Evolutionary conservation across 306 rosid species (phyloP), one percentile per base, ranked within the genome.

Genomic region (Dalbergia oliveri): DNA sequence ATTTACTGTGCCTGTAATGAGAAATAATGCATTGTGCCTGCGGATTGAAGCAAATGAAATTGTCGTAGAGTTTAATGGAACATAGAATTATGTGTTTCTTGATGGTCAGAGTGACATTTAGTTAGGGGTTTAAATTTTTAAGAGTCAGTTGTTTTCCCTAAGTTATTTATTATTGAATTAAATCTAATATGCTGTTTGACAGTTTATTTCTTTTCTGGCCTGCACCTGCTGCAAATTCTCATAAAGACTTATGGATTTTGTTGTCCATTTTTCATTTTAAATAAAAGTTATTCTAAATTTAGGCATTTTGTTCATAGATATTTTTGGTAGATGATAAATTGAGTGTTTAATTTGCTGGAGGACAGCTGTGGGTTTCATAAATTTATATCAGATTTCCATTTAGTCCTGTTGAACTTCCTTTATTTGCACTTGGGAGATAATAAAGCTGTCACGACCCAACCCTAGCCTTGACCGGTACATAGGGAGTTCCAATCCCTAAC

Each of bases 301-400:
- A 54, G 44, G 74, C 61, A n/a, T 45, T 34, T 65, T 57, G 45
- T 75, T 69, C 53, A 34, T 49, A 34, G 65, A 83, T 79, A 66
- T 66, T 65, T 66, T 76, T 71, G 71, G 80, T 54, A 34, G 78
- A 47, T 75, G 75, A 66, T 72, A 53, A 82, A 35, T 47, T 34
- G 12, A 50, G 51, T 70, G 69, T 82, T 19, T 59, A 74, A 79
- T 70, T 74, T 26, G 7, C 80, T 26, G 21, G 39, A 69, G 64
- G 58, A 65, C 35, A 69, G 8, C 41, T 50, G 43, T 33, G 64
- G 3, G 45, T 60, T 56, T 58, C 54, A 65, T 57, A 43, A 72
- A 39, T 58, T 73, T 73, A 71, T 78, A 23, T 12, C 74, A 49
- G 6, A 39, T 73, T 73, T 67, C 68, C 69, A 50, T 59, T 49